Base-by-base conservation (phyloP, 140 eudicot species). In the Oenanthe javanica region DNA sequence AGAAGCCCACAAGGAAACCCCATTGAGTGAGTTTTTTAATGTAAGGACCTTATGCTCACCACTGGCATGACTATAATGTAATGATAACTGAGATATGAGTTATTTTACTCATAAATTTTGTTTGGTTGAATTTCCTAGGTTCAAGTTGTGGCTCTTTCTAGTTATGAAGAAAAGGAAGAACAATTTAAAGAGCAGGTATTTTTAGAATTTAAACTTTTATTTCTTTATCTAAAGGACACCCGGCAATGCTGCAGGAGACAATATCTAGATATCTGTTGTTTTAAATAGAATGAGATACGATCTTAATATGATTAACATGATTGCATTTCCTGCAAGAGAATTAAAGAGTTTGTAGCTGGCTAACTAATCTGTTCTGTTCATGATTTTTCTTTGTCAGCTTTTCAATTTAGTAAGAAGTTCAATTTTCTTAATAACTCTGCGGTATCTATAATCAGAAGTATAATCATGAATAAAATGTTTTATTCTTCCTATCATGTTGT, bases 21-120 rank as follows among this genome's bases (percentile, higher is more conserved):
- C 90, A 42, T 42, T 91, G 21, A 87, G 90, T 80, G 92, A 89
- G n/a, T 87, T 91, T 82, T 89, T 91, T 72, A 91, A 89, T 84
- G 97, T 91, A 83, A 85, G 96, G 51, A 69, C 38, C 63, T 12
- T 25, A 10, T 55, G 23, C 5, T 14, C 38, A 42, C 63, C 15
- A 64, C 47, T 79, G 40, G 47, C 45, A 25, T 27, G n/a, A 18
- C 12, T 31, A 49, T 80, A 45, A 54, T 71, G 14, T 51, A 31
- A 45, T 18, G 10, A 57, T 59, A 59, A 21, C 43, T 61, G 51
- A 61, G 19, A 18, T 21, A 14, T 40, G 36, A 59, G 55, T 19
- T 55, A 45, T 78, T 43, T 45, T 59, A 23, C 42, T 78, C 27
- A 77, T 3, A 45, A 18, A 6, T 38, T 12, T 43, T 45, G 55